Evolutionary conservation across 495 filamentous ascomycete species (phyloP), one percentile per base, ranked within the genome.

Genomic region (Astrothelium subdiscretum): DNA sequence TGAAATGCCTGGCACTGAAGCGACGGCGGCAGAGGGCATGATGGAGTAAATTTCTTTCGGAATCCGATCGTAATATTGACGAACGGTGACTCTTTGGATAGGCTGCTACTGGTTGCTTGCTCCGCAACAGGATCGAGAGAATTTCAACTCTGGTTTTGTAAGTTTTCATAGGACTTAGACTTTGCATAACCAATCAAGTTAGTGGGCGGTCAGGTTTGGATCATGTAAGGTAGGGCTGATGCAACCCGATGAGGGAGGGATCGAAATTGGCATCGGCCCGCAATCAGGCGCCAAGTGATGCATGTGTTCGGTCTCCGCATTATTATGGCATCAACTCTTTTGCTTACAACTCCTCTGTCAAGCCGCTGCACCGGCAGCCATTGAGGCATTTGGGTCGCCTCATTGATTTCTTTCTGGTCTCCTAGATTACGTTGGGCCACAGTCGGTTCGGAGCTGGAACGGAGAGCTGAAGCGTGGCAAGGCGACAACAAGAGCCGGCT

Each of bases 1-100:
- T 60, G 85, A 79, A 62, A 95, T 74, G 63, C 82, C 86, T 6
- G 91, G 90, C 65, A 88, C 81, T 66, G 81, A 71, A 58, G 76
- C 71, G 52, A 71, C 73, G 35, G 75, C 71, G 15, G 77, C 69
- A 10, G 80, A 67, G 48, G 81, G 77, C 83, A 86, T 86, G 52
- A 60, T 63, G 26, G 12, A 11, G 15, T 13, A 12, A 32, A 12
- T 60, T 54, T n/a, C 20, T 54, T 29, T 54, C n/a, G n/a, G 20
- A 29, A 8, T 22, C n/a, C 8, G 27, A 24, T 11, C n/a, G n/a
- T n/a, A n/a, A n/a, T n/a, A n/a, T n/a, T n/a, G n/a, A n/a, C n/a
- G n/a, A n/a, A n/a, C n/a, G n/a, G n/a, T n/a, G n/a, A n/a, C n/a
- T n/a, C n/a, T n/a, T n/a, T n/a, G n/a, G n/a, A n/a, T n/a, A n/a